These are phyloP conservation scores for Colletotrichum sp. DNA, from an alignment of 2,329 filamentous ascomycete species.

Conservation along the genomic window DNA sequence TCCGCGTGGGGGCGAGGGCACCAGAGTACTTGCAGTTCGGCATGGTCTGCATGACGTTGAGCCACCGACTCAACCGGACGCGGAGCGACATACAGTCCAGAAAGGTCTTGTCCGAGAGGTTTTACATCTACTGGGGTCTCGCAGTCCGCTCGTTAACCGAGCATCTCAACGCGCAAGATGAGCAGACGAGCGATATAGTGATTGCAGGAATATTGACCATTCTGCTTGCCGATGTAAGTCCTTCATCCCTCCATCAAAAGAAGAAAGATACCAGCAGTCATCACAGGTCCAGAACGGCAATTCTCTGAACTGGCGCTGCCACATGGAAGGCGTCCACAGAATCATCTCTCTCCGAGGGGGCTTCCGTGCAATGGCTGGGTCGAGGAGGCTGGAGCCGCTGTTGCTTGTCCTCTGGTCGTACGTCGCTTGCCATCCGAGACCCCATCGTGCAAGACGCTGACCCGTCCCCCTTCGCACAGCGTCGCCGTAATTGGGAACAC, in stretches of 20 bases:
- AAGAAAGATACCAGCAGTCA: neutral
- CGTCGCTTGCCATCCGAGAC: constrained; percentile 8
- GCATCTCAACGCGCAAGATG: constrained; percentile 26
- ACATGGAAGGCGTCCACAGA: constrained; percentile 35
- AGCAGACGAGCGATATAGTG: constrained; percentile 27
- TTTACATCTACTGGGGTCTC: constrained; percentile 35
- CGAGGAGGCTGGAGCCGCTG: constrained; percentile 25
- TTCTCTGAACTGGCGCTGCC: constrained; percentile 36
- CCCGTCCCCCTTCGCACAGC: constrained; percentile 24
- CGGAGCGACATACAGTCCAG: constrained; percentile 17
- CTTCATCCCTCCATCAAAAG: neutral
- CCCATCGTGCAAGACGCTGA: constrained; percentile 7
- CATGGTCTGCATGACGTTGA: constrained; percentile 35
- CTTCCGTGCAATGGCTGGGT: constrained; percentile 19
- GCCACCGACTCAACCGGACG: constrained; percentile 35
- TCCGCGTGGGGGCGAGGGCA: neutral
- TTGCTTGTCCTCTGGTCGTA: constrained; percentile 32
- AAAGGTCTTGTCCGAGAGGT: constrained; percentile 25
- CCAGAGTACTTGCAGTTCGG: constrained; percentile 3
- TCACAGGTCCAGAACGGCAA: constrained; percentile 36
- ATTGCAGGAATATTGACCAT: constrained; percentile 37
- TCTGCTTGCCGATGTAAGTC: constrained; percentile 35
- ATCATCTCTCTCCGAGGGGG: constrained; percentile 38
- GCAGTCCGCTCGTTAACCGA: constrained; percentile 33
- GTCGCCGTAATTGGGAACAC: constrained; percentile 39